Conservation (phyloP, 2,329 filamentous ascomycete genomes). For the Cercospora sp. region DNA sequence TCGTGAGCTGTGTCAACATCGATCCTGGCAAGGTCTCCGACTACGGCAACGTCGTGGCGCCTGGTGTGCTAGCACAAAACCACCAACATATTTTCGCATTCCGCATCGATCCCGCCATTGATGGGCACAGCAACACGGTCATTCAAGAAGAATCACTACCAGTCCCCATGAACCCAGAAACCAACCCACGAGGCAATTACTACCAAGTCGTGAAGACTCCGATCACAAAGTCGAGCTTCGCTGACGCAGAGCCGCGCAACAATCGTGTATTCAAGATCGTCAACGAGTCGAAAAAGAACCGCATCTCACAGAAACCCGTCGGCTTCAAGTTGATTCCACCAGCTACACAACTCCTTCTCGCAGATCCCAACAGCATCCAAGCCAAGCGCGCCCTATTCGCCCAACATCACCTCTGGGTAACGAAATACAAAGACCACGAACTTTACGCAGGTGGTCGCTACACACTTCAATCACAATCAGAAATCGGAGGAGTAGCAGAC, state of each 20-base stretch:
- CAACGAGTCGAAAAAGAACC: conserved; percentile 51
- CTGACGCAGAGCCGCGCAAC: conserved; percentile 46
- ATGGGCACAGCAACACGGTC: conserved; percentile 56
- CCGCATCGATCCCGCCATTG: conserved; percentile 65
- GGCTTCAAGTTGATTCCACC: conserved; percentile 53
- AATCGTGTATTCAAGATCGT: conserved; percentile 59
- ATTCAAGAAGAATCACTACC: conserved; percentile 57
- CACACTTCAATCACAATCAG: conserved; percentile 50
- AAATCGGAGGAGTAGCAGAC: conserved; percentile 49
- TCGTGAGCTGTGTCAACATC: conserved; percentile 61
- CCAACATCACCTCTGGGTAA: conserved; percentile 57
- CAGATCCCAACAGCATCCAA: conserved; percentile 49
- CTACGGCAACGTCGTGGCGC: conserved; percentile 60
- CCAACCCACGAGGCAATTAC: conserved; percentile 63
- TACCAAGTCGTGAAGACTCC: conserved; percentile 54
- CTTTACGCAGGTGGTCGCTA: conserved; percentile 53
- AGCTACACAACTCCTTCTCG: conserved; percentile 54
- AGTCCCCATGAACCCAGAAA: conserved; percentile 52
- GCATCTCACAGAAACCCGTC: conserved; percentile 49
- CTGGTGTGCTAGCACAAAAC: conserved; percentile 66
- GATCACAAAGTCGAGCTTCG: conserved; percentile 27
- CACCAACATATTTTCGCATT: conserved; percentile 70
- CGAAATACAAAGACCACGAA: conserved; percentile 55
- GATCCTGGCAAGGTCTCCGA: conserved; percentile 55
- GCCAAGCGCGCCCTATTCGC: conserved; percentile 52